phyloP scores from a whole-genome alignment of 495 filamentous ascomycete genomes.

The Tuber borchii region DNA sequence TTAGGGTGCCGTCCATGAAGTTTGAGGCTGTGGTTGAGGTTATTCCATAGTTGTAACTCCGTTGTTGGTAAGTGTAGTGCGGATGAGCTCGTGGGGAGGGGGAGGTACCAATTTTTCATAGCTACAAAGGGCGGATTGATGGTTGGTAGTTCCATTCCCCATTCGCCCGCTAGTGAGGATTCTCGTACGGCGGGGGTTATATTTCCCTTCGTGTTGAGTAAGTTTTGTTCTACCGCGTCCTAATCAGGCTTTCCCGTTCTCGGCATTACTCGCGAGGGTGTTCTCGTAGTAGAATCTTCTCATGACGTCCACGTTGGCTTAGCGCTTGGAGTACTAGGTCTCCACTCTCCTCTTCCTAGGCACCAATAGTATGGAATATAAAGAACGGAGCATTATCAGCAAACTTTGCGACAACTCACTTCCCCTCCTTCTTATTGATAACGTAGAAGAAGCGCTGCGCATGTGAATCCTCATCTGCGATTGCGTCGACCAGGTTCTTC shows the following conservation, averaged over 20 bases:
- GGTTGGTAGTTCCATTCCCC: constrained; percentile 54
- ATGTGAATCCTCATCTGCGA: constrained; percentile 47
- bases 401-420: constrained; percentile 41
- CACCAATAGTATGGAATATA: constrained; percentile 66
- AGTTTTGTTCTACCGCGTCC: neutral
- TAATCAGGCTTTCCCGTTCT: constrained; percentile 32
- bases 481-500: constrained; percentile 52
- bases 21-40: constrained; percentile 49
- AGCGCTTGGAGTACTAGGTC: constrained; percentile 25
- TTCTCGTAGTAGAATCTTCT: constrained; percentile 44
- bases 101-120: constrained; percentile 46
- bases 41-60: constrained; percentile 1
- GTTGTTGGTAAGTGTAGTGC: neutral
- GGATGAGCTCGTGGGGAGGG: neutral
- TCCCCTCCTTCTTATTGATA: constrained; percentile 48
- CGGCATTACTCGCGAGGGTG: neutral
- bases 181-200: neutral
- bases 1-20: constrained; percentile 58
- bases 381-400: constrained; percentile 50
- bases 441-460: constrained; percentile 61
- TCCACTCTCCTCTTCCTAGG: constrained; percentile 50
- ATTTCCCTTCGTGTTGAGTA: neutral
- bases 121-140: constrained; percentile 56
- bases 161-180: neutral
- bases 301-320: constrained; percentile 48